Percentiles rank a stretch among this genome's conserved stretches.
Evolutionary conservation across 495 filamentous ascomycete genomes (phyloP).

Genomic region (Melanomma pulvis-pyrius): DNA sequence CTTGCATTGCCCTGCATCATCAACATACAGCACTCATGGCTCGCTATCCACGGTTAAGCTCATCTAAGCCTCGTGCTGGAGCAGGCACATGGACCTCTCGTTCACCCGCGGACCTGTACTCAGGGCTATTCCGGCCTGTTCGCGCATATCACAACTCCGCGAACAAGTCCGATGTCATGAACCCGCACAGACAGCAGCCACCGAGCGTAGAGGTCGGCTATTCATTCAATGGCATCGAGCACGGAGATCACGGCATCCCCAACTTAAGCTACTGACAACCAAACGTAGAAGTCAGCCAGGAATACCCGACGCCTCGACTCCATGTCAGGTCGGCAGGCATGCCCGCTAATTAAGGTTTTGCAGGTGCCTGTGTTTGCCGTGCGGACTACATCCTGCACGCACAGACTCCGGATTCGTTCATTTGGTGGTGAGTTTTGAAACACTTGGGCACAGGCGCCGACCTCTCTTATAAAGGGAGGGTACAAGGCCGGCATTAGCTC

Average conservation of each 20-base stretch:
- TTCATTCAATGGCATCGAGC: too few species aligned
- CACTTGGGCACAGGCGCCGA: slow-evolving; percentile 5
- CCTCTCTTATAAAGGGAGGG: not conserved
- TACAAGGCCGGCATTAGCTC: not conserved
- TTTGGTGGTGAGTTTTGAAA: slow-evolving; percentile 16
- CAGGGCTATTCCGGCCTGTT: too few species aligned
- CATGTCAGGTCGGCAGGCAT: not conserved
- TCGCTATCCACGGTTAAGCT: not conserved
- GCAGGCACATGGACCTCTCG: not conserved
- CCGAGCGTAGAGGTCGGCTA: too few species aligned
- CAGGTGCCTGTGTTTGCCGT: not conserved
- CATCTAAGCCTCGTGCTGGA: not conserved
- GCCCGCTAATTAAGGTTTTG: slow-evolving; percentile 1
- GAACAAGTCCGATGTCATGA: not conserved
- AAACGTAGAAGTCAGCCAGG: not conserved
- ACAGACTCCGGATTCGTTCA: not conserved
- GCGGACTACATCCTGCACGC: not conserved
- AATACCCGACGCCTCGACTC: not conserved
- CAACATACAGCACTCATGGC: not conserved
- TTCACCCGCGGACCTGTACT: not conserved
- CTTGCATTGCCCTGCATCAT: not conserved
- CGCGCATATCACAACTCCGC: not conserved
- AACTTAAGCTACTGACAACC: not conserved
- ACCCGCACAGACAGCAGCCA: not conserved
- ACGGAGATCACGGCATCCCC: not conserved